Conservation (phyloP, 495 filamentous ascomycete species). For the Xylaria scruposa region DNA sequence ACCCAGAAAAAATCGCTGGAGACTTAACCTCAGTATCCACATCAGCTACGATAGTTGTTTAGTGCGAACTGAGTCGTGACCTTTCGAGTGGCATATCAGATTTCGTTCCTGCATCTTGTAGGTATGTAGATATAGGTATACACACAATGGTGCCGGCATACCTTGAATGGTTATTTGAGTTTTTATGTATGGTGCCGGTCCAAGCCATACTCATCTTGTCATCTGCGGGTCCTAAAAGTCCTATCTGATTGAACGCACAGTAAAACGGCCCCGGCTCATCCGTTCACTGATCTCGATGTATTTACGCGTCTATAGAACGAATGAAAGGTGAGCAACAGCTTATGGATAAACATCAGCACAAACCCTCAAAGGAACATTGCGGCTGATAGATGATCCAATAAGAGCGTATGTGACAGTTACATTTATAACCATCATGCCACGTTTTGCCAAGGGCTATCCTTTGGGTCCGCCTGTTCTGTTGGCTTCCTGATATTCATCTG, state of each 20-base stretch:
- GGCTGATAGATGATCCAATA: conserved; percentile 4
- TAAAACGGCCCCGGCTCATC: neutral
- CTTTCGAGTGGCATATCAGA: neutral
- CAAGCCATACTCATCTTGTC: neutral
- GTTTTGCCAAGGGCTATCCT: conserved; percentile 16
- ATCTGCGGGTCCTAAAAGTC: neutral
- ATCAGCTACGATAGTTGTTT: neutral
- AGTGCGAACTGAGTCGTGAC: neutral
- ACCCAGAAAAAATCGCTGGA: neutral
- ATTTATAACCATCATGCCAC: conserved; percentile 1
- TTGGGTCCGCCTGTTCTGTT: neutral
- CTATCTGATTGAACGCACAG: neutral
- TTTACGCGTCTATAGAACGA: neutral
- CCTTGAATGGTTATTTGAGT: neutral
- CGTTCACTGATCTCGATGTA: neutral
- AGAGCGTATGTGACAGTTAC: conserved; percentile 2
- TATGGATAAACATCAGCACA: neutral
- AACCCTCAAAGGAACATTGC: neutral
- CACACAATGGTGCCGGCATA: neutral
- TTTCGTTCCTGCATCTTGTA: neutral
- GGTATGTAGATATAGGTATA: neutral
- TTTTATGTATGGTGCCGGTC: neutral
- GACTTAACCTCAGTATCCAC: neutral
- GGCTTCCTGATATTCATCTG: neutral
- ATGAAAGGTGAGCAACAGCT: neutral